Percentiles rank a stretch among this genome's conserved stretches.
Conservation (phyloP, 1,284 basidiomycete genomes). For the Ustilago crameri region DNA sequence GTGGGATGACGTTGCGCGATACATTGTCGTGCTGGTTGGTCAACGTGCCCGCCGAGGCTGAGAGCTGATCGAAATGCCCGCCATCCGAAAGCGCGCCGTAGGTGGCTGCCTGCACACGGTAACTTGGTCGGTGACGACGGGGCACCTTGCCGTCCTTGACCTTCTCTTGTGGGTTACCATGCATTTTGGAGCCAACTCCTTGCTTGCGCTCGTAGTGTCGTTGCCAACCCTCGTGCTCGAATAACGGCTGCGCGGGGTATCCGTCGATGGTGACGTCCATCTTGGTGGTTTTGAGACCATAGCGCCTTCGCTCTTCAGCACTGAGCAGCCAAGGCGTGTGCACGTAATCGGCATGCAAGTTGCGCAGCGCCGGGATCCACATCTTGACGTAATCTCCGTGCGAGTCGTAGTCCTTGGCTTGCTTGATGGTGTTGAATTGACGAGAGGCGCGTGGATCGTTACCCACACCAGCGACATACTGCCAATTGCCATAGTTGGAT, state of each 20-base stretch:
- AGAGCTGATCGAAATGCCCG: constrained; percentile 27
- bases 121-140: constrained; percentile 45
- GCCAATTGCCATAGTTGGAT: constrained; percentile 64
- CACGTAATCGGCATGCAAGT: constrained; percentile 66
- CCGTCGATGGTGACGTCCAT: constrained; percentile 58
- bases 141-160: constrained; percentile 60
- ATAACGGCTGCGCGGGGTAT: constrained; percentile 55
- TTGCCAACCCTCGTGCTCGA: constrained; percentile 59
- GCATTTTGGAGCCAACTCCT: constrained; percentile 61
- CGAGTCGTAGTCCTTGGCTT: constrained; percentile 72
- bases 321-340: constrained; percentile 63
- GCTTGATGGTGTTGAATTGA: constrained; percentile 74
- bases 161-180: constrained; percentile 63
- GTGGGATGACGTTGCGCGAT: constrained; percentile 39
- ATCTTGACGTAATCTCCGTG: constrained; percentile 71
- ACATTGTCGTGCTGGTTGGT: constrained; percentile 4
- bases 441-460: constrained; percentile 73
- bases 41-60: constrained; percentile 34
- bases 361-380: constrained; percentile 71
- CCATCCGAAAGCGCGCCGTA: constrained; percentile 39
- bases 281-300: constrained; percentile 58
- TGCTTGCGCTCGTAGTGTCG: constrained; percentile 61
- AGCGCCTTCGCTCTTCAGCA: constrained; percentile 51
- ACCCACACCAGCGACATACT: constrained; percentile 72
- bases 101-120: constrained; percentile 25